Conservation (phyloP, 2,329 filamentous ascomycete species). For the Colletotrichum destructivum region DNA sequence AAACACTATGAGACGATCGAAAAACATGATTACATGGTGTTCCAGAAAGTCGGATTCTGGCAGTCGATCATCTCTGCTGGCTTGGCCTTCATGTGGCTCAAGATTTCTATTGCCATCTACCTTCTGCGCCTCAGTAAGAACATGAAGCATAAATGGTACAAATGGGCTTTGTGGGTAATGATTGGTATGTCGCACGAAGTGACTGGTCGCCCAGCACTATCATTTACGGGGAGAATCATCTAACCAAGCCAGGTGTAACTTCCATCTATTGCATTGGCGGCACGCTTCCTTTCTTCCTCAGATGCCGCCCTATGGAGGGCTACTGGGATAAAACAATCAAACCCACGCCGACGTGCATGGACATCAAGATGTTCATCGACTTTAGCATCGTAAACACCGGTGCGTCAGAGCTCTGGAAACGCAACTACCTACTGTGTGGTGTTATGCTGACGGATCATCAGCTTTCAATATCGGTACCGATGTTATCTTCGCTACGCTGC, state of each 20-base stretch:
- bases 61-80: slow-evolving; percentile 2
- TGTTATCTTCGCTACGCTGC: slow-evolving; percentile 58
- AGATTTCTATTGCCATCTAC: slow-evolving; percentile 34
- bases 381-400: slow-evolving; percentile 56
- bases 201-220: not conserved
- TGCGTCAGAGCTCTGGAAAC: not conserved
- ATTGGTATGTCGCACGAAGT: slow-evolving; percentile 37
- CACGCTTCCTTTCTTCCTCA: slow-evolving; percentile 44
- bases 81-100: not conserved
- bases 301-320: slow-evolving; percentile 45
- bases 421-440: not conserved
- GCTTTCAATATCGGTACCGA: slow-evolving; percentile 60
- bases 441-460: slow-evolving; percentile 20
- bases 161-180: slow-evolving; percentile 44
- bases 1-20: slow-evolving; percentile 57
- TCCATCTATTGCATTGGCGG: slow-evolving; percentile 43
- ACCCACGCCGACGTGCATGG: slow-evolving; percentile 34
- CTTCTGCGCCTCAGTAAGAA: slow-evolving; percentile 39
- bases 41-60: slow-evolving; percentile 52
- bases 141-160: slow-evolving; percentile 46
- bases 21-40: slow-evolving; percentile 50
- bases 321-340: slow-evolving; percentile 43
- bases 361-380: slow-evolving; percentile 48
- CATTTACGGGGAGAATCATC: not conserved
- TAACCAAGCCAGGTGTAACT: slow-evolving; percentile 38